These are phyloP conservation scores for Carex scoparia DNA, from an alignment of 176 grass and related monocot genomes.

Conservation along the genomic window DNA sequence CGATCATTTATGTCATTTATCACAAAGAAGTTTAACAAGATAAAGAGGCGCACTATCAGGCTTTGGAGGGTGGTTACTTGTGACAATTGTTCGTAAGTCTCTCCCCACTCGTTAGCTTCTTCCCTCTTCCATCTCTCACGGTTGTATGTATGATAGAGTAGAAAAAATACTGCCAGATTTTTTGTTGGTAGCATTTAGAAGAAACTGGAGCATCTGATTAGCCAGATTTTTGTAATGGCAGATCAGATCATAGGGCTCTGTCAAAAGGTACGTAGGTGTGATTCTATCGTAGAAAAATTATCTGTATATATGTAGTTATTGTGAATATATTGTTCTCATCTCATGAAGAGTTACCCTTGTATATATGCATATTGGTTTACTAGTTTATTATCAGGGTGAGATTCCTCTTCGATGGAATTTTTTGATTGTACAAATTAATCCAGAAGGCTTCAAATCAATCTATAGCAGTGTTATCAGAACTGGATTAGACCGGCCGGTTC, in stretches of 20 bases:
- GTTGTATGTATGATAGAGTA: not conserved
- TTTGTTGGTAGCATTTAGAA: slow-evolving; percentile 2
- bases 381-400: not conserved
- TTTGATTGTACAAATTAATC: too few relatives aligned
- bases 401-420: not conserved
- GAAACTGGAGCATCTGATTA: slow-evolving; percentile 5
- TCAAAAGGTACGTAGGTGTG: not conserved
- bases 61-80: slow-evolving; percentile 41
- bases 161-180: not conserved
- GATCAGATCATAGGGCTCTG: not conserved
- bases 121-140: not conserved
- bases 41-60: slow-evolving; percentile 33
- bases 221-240: slow-evolving; percentile 16
- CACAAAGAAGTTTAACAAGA: slow-evolving; percentile 30
- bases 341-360: not conserved
- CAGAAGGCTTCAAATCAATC: too few relatives aligned
- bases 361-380: not conserved
- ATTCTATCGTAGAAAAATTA: not conserved
- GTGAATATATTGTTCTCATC: not conserved
- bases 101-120: not conserved
- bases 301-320: not conserved
- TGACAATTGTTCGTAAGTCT: slow-evolving; percentile 19
- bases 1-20: slow-evolving; percentile 33
- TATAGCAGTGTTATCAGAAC: too few relatives aligned
- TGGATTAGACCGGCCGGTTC: too few relatives aligned